These are phyloP conservation scores for Kalmusia sp. DNA, from an alignment of 2,329 filamentous ascomycete species.

Conservation along the genomic window DNA sequence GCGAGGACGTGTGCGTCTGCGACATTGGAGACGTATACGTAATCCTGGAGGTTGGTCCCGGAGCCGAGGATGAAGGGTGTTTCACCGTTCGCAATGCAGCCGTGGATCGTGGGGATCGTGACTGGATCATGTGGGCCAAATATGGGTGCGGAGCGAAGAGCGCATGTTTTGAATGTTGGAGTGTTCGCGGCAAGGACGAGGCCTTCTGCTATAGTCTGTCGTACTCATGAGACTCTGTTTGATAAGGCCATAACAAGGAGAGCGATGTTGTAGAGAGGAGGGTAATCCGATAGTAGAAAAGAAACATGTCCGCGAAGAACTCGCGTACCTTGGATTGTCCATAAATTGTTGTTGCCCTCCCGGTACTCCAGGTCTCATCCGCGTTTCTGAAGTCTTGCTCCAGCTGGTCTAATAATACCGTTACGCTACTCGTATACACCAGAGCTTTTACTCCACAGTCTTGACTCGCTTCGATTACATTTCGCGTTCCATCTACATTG, in stretches of 20 bases:
- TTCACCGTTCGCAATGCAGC: conserved; percentile 71
- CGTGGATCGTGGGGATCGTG: conserved; percentile 74
- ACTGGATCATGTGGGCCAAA: conserved; percentile 89
- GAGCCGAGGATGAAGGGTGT: conserved; percentile 82
- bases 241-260: too few relatives aligned
- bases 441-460: conserved; percentile 76
- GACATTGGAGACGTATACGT: conserved; percentile 73
- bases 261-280: background rate
- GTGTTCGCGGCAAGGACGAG: conserved; percentile 79
- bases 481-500: conserved; percentile 85
- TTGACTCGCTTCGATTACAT: conserved; percentile 76
- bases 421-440: conserved; percentile 90
- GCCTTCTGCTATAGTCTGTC: conserved; percentile 77
- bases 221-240: too few relatives aligned
- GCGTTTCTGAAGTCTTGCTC: conserved; percentile 80
- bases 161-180: conserved; percentile 73
- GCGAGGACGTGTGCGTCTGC: conserved; percentile 85
- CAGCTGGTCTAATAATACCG: conserved; percentile 81
- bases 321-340: conserved; percentile 80
- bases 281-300: too few relatives aligned
- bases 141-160: conserved; percentile 86
- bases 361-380: conserved; percentile 81
- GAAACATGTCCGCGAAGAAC: too few relatives aligned
- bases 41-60: conserved; percentile 74
- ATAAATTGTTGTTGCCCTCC: conserved; percentile 78